Conservation (phyloP, 768 basidiomycete species). For the Kwoniella heveanensis region DNA sequence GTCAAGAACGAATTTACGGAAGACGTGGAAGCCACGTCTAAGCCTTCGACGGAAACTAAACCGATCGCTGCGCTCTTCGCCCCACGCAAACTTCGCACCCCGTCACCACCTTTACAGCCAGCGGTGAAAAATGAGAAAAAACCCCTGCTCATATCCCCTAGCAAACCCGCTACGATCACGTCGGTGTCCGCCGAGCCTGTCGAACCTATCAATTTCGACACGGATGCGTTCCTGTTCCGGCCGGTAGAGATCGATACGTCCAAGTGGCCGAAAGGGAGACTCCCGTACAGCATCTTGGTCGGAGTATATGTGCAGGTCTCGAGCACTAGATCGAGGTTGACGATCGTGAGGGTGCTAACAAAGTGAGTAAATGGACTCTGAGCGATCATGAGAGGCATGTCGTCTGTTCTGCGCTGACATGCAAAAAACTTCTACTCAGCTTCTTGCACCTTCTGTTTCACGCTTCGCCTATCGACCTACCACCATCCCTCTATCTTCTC, state of each 20-base stretch:
- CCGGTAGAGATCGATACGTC: constrained; percentile 36
- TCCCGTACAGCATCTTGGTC: constrained; percentile 54
- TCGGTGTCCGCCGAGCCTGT: constrained; percentile 36
- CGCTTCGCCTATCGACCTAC: constrained; percentile 69
- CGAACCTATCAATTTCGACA: constrained; percentile 49
- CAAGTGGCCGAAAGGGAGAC: constrained; percentile 48
- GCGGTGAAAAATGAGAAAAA: constrained; percentile 15
- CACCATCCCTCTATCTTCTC: constrained; percentile 76
- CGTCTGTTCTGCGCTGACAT: constrained; percentile 57
- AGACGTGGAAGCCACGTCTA: too few species aligned
- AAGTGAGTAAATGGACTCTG: constrained; percentile 40
- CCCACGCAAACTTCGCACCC: constrained; percentile 4
- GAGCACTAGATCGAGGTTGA: constrained; percentile 47
- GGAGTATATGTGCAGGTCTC: constrained; percentile 54
- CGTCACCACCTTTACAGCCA: constrained; percentile 8
- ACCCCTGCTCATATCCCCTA: constrained; percentile 8
- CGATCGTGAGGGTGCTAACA: constrained; percentile 51
- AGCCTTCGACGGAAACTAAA: constrained; percentile 16
- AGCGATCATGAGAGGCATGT: too few species aligned
- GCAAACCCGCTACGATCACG: constrained; percentile 30
- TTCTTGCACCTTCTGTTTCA: constrained; percentile 68
- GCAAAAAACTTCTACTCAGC: constrained; percentile 74
- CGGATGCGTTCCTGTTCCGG: constrained; percentile 48
- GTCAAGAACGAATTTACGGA: not conserved
- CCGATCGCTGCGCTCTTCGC: constrained; percentile 24